Evolutionary conservation across 2,329 filamentous ascomycete species (phyloP).

Genomic region (Neofusicoccum laricinum): DNA sequence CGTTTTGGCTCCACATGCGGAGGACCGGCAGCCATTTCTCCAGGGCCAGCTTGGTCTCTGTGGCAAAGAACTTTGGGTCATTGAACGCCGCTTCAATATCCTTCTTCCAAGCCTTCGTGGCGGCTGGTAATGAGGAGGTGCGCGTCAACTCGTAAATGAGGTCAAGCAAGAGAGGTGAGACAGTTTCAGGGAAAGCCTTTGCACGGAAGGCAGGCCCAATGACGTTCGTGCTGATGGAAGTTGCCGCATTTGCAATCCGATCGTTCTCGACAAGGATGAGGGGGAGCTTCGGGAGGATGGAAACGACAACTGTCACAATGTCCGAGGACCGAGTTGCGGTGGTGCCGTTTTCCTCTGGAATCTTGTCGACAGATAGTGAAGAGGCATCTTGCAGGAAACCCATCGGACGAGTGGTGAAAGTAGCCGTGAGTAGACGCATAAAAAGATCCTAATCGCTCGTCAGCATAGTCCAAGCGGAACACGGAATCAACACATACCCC

Average conservation of each 20-base stretch:
- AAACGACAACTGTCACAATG: slow-evolving; percentile 73
- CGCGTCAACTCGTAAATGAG: slow-evolving; percentile 75
- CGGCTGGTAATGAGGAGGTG: slow-evolving; percentile 58
- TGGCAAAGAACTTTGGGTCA: slow-evolving; percentile 80
- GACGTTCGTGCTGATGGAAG: slow-evolving; percentile 77
- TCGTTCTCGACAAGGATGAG: slow-evolving; percentile 84
- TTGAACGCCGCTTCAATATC: slow-evolving; percentile 91
- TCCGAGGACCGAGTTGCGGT: slow-evolving; percentile 45
- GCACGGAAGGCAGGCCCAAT: slow-evolving; percentile 79
- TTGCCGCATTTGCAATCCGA: slow-evolving; percentile 72
- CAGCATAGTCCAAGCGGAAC: slow-evolving; percentile 17
- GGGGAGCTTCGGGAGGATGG: slow-evolving; percentile 75
- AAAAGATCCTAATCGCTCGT: slow-evolving; percentile 70
- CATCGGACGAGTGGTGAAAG: slow-evolving; percentile 84
- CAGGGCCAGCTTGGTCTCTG: slow-evolving; percentile 62
- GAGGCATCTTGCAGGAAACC: slow-evolving; percentile 59
- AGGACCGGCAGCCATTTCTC: slow-evolving; percentile 79
- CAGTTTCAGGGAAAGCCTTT: slow-evolving; percentile 81
- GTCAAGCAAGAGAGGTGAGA: slow-evolving; percentile 67
- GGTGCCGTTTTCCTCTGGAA: slow-evolving; percentile 32
- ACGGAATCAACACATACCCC: slow-evolving; percentile 59
- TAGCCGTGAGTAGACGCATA: slow-evolving; percentile 80
- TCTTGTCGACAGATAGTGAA: slow-evolving; percentile 30
- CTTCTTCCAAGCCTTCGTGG: slow-evolving; percentile 88
- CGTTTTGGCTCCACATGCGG: slow-evolving; percentile 76